These are phyloP conservation scores for Pittosporum tobira DNA, from an alignment of 129 eudicot genomes.

Conservation along the genomic window DNA sequence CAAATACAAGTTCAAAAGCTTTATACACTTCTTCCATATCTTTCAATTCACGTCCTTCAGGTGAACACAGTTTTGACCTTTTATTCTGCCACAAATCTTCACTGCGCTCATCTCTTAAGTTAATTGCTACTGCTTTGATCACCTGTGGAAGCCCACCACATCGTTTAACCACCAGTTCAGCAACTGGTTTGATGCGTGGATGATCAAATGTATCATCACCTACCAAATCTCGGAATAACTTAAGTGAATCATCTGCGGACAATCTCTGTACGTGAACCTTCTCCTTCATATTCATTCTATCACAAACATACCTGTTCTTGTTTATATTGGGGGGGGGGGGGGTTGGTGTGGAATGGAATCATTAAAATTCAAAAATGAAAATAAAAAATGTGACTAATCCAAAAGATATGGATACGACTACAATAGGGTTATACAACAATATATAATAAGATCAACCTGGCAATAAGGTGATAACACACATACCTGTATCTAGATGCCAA, in stretches of 20 bases:
- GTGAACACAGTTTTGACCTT: neutral
- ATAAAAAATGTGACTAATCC: too few relatives aligned
- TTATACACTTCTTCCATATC: constrained; percentile 1
- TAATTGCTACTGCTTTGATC: constrained; percentile 15
- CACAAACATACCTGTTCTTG: neutral
- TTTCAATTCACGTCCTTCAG: neutral
- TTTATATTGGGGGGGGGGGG: too few relatives aligned
- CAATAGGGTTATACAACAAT: too few relatives aligned
- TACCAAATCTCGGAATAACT: neutral
- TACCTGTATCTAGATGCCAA: neutral
- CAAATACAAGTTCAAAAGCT: constrained; percentile 9
- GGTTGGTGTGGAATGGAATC: too few relatives aligned
- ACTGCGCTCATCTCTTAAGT: neutral
- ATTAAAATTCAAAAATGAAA: too few relatives aligned
- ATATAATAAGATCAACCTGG: too few relatives aligned
- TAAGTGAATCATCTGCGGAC: neutral
- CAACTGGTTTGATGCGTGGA: constrained; percentile 6
- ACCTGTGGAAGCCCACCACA: constrained; percentile 20
- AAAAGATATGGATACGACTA: too few relatives aligned
- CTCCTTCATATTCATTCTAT: neutral
- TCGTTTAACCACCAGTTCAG: constrained; percentile 12
- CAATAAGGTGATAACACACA: too few relatives aligned
- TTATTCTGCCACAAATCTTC: constrained; percentile 1
- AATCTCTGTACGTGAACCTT: neutral
- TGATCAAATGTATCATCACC: neutral